phyloP scores from a whole-genome alignment of 148 eudicot species.

The Vaccinium vitisidaea region DNA sequence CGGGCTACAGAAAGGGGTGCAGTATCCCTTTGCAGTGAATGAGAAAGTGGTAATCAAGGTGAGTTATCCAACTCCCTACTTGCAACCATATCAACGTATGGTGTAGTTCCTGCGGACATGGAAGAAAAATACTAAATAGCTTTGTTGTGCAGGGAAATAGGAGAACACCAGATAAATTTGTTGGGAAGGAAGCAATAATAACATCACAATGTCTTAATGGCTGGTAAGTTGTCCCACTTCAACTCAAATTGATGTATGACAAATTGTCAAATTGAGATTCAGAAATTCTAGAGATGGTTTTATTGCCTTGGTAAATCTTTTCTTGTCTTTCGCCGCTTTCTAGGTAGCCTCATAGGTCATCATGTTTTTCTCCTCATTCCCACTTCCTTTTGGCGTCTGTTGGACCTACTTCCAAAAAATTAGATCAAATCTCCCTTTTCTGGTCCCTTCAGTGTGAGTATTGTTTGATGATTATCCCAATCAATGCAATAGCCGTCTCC shows the following conservation, averaged over 20 bases:
- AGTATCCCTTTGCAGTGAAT: slow-evolving; percentile 78
- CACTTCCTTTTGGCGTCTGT: not conserved
- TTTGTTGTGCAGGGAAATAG: slow-evolving; percentile 67
- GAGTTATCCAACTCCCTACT: slow-evolving; percentile 17
- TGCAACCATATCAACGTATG: not conserved
- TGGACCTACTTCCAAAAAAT: not conserved
- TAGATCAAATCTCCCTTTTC: not conserved
- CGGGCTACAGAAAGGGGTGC: slow-evolving; percentile 54
- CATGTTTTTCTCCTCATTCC: not conserved
- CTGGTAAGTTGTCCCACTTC: slow-evolving; percentile 58
- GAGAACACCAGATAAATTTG: slow-evolving; percentile 89
- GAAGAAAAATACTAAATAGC: slow-evolving; percentile 3
- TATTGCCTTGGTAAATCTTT: not conserved
- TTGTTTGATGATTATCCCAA: not conserved
- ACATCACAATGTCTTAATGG: slow-evolving; percentile 92
- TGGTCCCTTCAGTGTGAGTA: not conserved
- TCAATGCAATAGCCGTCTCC: not conserved
- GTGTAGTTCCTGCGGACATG: not conserved
- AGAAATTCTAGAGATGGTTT: not conserved
- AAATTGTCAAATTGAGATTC: not conserved
- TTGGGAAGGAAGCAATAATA: slow-evolving; percentile 90
- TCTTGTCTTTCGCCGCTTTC: not conserved
- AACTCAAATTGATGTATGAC: not conserved
- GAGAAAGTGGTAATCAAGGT: slow-evolving; percentile 86
- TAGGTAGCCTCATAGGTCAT: not conserved